Conservation (phyloP, 2,329 filamentous ascomycete species). For the Aspergillus piperis region DNA sequence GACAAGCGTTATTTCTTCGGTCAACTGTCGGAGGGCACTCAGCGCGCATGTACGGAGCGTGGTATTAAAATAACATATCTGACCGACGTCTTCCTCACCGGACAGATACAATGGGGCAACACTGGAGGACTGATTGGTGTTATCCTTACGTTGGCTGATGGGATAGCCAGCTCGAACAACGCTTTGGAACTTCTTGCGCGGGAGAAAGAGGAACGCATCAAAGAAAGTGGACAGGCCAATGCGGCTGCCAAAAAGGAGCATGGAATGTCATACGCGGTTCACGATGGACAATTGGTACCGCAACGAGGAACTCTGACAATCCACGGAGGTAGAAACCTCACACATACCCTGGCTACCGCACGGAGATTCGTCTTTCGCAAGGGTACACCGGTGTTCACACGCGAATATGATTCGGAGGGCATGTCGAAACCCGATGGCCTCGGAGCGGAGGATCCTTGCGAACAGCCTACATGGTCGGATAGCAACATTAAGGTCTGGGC, state of each 20-base stretch:
- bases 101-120: slow-evolving; percentile 71
- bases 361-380: slow-evolving; percentile 84
- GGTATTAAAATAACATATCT: slow-evolving; percentile 66
- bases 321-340: slow-evolving; percentile 78
- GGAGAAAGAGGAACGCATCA: slow-evolving; percentile 37
- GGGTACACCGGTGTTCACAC: slow-evolving; percentile 69
- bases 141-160: slow-evolving; percentile 79
- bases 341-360: slow-evolving; percentile 77
- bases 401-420: slow-evolving; percentile 61
- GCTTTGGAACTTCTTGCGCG: slow-evolving; percentile 46
- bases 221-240: slow-evolving; percentile 21
- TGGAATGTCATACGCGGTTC: slow-evolving; percentile 31
- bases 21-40: slow-evolving; percentile 77
- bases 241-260: slow-evolving; percentile 27
- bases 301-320: slow-evolving; percentile 58
- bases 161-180: slow-evolving; percentile 50
- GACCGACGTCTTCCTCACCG: slow-evolving; percentile 80
- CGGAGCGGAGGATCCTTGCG: slow-evolving; percentile 27
- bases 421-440: slow-evolving; percentile 26
- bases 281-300: slow-evolving; percentile 25
- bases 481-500: slow-evolving; percentile 82
- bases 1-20: slow-evolving; percentile 84
- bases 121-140: slow-evolving; percentile 82
- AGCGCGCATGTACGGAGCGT: slow-evolving; percentile 72
- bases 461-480: slow-evolving; percentile 71